Evolutionary conservation across 2,329 filamentous ascomycete species (phyloP).

Genomic region (Penicillium sp.): DNA sequence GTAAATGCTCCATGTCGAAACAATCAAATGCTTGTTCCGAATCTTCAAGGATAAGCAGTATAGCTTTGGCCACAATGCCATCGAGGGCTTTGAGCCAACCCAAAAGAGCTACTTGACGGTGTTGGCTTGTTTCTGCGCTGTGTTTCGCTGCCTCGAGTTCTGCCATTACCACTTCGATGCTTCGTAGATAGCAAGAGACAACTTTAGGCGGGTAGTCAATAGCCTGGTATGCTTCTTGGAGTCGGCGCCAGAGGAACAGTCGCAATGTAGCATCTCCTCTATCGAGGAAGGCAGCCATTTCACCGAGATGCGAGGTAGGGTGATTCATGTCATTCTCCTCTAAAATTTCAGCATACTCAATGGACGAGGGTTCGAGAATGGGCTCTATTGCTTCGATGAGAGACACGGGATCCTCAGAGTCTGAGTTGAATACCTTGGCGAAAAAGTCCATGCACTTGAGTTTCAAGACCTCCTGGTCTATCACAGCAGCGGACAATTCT

Average conservation of each 20-base stretch:
- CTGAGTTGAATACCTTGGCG: constrained; percentile 79
- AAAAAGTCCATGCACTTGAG: constrained; percentile 97
- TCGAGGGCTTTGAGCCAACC: constrained; percentile 77
- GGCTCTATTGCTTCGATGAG: constrained; percentile 92
- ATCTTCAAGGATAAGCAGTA: constrained; percentile 68
- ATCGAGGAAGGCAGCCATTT: constrained; percentile 82
- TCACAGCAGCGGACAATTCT: constrained; percentile 75
- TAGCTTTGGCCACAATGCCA: constrained; percentile 67
- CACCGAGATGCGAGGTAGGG: constrained; percentile 57
- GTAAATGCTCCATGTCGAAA: constrained; percentile 75
- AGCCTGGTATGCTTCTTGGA: constrained; percentile 82
- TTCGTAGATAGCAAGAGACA: constrained; percentile 79
- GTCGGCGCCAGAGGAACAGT: constrained; percentile 82
- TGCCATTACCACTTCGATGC: constrained; percentile 75
- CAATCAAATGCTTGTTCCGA: constrained; percentile 70
- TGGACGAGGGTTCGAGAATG: constrained; percentile 67
- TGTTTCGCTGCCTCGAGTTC: constrained; percentile 64
- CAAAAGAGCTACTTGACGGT: constrained; percentile 69
- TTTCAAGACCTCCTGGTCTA: constrained; percentile 87
- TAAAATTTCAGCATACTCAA: constrained; percentile 27
- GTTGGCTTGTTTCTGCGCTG: constrained; percentile 54
- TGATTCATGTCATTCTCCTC: constrained; percentile 38
- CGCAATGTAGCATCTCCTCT: constrained; percentile 78
- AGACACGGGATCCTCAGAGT: constrained; percentile 73
- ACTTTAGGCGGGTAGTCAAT: constrained; percentile 87